Conservation (phyloP, 2,329 filamentous ascomycete species). For the Trichoderma koningii region DNA sequence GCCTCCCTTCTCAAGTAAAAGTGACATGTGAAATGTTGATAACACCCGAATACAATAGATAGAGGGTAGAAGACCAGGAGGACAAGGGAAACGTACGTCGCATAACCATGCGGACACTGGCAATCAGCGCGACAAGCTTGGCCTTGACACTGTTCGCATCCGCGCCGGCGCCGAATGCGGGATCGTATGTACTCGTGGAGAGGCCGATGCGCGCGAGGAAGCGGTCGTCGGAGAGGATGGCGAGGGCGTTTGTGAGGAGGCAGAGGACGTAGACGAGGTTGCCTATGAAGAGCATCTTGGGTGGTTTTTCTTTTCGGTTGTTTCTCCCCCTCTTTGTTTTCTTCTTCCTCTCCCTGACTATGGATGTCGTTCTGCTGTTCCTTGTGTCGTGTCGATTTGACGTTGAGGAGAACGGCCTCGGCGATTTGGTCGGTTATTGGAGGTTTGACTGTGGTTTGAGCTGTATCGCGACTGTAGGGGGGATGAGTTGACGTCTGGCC, state of each 20-base stretch:
- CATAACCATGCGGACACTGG: constrained; percentile 88
- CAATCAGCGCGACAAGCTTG: constrained; percentile 86
- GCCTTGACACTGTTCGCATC: constrained; percentile 75
- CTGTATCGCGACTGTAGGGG: constrained; percentile 4
- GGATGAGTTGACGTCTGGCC: constrained; percentile 19
- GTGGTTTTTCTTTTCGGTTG: neutral
- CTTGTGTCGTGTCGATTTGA: neutral
- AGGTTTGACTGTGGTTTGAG: neutral
- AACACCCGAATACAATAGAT: too few species aligned
- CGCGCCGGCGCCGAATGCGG: constrained; percentile 72
- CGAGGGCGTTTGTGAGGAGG: constrained; percentile 90
- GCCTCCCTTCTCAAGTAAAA: too few species aligned
- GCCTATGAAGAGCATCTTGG: constrained; percentile 66
- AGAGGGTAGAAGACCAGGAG: neutral
- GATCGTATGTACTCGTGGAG: constrained; percentile 68
- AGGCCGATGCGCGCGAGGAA: constrained; percentile 88
- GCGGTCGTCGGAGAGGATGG: constrained; percentile 90
- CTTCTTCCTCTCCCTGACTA: neutral
- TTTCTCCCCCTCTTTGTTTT: neutral
- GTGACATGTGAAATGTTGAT: too few species aligned
- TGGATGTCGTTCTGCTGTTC: neutral
- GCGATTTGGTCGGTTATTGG: neutral
- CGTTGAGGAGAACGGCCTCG: neutral
- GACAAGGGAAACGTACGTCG: constrained; percentile 61
- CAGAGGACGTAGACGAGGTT: constrained; percentile 77